Evolutionary conservation across 352 stramenopile species (phyloP).

Genomic region (Globisporangium barbulae): DNA sequence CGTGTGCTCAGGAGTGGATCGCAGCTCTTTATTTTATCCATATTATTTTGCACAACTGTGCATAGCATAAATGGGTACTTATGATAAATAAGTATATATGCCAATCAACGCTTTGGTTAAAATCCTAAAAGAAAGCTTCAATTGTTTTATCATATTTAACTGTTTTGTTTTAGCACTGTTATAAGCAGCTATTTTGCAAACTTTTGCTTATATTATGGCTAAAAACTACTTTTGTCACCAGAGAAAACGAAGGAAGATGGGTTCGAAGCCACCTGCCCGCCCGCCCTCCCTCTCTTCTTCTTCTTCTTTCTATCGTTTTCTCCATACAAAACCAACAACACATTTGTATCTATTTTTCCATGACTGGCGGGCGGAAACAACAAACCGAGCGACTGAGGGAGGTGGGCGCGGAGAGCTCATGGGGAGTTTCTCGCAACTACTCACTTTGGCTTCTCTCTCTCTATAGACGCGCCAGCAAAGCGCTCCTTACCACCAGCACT

Average conservation of each 20-base stretch:
- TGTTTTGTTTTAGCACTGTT: too few relatives aligned
- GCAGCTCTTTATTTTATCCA: too few relatives aligned
- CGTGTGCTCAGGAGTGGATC: too few relatives aligned
- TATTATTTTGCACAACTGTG: too few relatives aligned
- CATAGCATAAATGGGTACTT: too few relatives aligned
- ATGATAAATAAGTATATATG: too few relatives aligned
- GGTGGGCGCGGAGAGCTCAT: background rate
- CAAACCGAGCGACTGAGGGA: background rate
- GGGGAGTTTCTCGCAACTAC: background rate
- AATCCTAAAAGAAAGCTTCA: too few relatives aligned
- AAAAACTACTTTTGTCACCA: background rate
- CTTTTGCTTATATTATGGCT: background rate
- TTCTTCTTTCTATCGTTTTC: background rate
- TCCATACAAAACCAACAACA: background rate
- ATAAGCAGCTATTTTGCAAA: background rate
- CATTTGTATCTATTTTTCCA: conserved; percentile 1
- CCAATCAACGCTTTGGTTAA: too few relatives aligned
- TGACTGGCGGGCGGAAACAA: background rate
- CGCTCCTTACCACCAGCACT: background rate
- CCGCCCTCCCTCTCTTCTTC: background rate
- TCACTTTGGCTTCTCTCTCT: conserved; percentile 10
- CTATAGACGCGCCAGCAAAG: background rate
- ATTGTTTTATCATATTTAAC: too few relatives aligned
- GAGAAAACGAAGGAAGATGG: background rate
- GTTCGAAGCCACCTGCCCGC: background rate